Base-by-base conservation (phyloP, 1,284 basidiomycete genomes). In the Hemileccinum hortonii region DNA sequence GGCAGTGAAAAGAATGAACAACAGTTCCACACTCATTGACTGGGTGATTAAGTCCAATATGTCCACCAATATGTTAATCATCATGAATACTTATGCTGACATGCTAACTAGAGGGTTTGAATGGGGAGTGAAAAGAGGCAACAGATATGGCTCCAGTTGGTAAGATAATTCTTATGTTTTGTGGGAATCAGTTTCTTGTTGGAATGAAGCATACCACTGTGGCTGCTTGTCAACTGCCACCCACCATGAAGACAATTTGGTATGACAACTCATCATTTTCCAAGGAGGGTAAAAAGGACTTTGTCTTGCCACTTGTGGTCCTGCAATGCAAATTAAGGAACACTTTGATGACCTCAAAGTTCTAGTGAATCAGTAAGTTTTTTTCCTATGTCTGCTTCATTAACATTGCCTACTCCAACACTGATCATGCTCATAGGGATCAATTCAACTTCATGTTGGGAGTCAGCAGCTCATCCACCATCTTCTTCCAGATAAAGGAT, bases 221-320 rank as follows among this genome's bases (percentile, higher is more conserved):
- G 26, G 26, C 26, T 26, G 26, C 26, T 9, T 9, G 26, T 9
- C 4, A 8, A 26, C 8, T 26, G 2, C 26, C 26, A 26, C 26
- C 26, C 6, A 2, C 26, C 6, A 9, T 6, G 8, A 26, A 26
- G 38, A 1, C 21, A 1, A 3, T 16, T 6, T 55, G 53, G 53
- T 55, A 55, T 10, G 29, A 32, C 3, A 36, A 44, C n/a, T 50
- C 41, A 2, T 35, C 46, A 22, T 36, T 5, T 18, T 12, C 4
- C 46, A 47, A 1, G 53, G 54, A 0, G 52, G 53, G 0, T 55
- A 39, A 37, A 48, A 53, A 4, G 47, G 41, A 1, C 53, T 55
- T 1, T 14, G 46, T 4, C 12, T 55, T 3, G 29, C 33, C 2
- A 55, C 47, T 2, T 55, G 46, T 5, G 47, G 43, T 0, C 54